A percentile compares a stretch with the other conserved stretches of the same genome.
Conservation (phyloP, 805 yeast species). For the Yamadazyma phyllophila region DNA sequence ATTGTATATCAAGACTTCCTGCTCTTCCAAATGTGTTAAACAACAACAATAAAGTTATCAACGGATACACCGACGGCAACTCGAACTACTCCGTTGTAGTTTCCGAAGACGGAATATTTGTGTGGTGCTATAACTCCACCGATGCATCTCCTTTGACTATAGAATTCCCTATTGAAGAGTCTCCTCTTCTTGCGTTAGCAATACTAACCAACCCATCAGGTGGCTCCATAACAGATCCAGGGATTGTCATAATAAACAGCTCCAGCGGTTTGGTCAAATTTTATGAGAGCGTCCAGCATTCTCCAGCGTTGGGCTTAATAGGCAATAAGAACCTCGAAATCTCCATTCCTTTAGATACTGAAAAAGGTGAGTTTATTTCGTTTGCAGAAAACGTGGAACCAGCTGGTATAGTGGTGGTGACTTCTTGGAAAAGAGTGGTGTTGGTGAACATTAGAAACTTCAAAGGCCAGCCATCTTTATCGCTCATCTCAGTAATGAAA, state of each 20-base stretch:
- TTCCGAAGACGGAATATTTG: constrained; percentile 51
- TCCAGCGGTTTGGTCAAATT: constrained; percentile 59
- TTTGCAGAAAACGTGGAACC: constrained; percentile 64
- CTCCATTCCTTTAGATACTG: constrained; percentile 30
- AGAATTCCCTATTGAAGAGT: constrained; percentile 45
- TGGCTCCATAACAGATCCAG: constrained; percentile 55
- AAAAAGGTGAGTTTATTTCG: constrained; percentile 54
- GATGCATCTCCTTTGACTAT: constrained; percentile 58
- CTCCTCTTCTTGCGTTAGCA: constrained; percentile 46
- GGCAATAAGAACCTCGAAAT: constrained; percentile 45
- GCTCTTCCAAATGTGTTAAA: constrained; percentile 49
- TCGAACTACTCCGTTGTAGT: constrained; percentile 51
- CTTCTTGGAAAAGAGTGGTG: constrained; percentile 65
- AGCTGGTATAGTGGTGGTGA: constrained; percentile 68
- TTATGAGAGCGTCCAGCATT: constrained; percentile 72
- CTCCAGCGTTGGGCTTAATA: constrained; percentile 62
- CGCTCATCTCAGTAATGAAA: constrained; percentile 30
- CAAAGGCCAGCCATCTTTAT: constrained; percentile 56
- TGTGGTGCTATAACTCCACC: constrained; percentile 67
- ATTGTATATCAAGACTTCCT: constrained; percentile 55
- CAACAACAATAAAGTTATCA: constrained; percentile 14
- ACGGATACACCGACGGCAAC: constrained; percentile 47
- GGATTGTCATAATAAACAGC: constrained; percentile 64
- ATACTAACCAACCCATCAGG: constrained; percentile 57
- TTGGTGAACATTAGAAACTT: constrained; percentile 64